Evolutionary conservation across 805 yeast species (phyloP), one percentile per base, ranked within the genome.

Genomic region (Kluyveromyces dobzhanskii): DNA sequence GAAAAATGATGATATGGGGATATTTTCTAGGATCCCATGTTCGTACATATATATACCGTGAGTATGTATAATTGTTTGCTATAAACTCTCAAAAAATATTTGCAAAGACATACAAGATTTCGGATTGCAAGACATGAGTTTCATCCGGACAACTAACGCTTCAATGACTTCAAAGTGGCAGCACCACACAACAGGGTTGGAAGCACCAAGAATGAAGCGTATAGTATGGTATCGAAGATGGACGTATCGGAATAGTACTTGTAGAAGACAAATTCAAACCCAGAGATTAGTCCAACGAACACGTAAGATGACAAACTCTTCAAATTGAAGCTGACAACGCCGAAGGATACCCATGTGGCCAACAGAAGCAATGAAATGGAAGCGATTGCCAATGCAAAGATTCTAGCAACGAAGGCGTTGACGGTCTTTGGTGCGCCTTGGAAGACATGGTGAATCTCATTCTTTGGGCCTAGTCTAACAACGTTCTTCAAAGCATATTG

Each of bases 381-480:
- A 11, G 64, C 45, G 11, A 76, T 70, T 4, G 61, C 62, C 3
- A 62, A 64, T 14, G 70, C 65, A 49, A 82, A 80, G 1, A 69
- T 47, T 8, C 69, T 45, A 2, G 88, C 79, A 17, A 82, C 46
- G 2, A 67, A 44, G 7, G 75, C 60, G 40, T 72, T 63, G 10
- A 75, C 77, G 26, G 78, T 73, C 25, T 59, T 59, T 16, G 78
- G 75, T n/a, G 71, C 73, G 3, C 61, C 56, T 40, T 67, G 69
- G 65, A 85, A 86, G 27, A 61, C 55, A 57, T 84, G 86, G 46
- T 58, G 59, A 46, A 85, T 80, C 59, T 80, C 87, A 2, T 78
- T 74, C 53, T 69, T 57, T 11, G 70, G 56, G 2, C 71, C 80
- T 41, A 69, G 59, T 38, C 61, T 27, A 27, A 27, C 30, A 27